Percentiles rank a stretch among this genome's conserved stretches.
phyloP scores from a whole-genome alignment of 306 rosid species.

The Castanea mollissima region DNA sequence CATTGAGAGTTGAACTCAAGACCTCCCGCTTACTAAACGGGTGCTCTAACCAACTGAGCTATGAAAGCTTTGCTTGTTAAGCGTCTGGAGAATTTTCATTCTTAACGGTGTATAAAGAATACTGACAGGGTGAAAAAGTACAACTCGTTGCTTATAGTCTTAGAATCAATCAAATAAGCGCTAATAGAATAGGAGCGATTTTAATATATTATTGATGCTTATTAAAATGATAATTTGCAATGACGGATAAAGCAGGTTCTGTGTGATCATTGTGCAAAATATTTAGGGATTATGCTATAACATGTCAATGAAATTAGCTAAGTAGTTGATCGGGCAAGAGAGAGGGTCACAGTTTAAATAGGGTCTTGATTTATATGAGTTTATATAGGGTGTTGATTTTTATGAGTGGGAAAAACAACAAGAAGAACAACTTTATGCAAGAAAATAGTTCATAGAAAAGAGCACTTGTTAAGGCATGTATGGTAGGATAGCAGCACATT shows the following conservation, averaged over 20 bases:
- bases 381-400: too few species aligned
- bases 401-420: too few species aligned
- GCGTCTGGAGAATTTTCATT: accelerated
- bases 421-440: too few species aligned
- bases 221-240: not conserved
- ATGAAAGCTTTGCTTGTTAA: not conserved
- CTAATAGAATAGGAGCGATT: not conserved
- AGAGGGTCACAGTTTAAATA: too few species aligned
- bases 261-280: not conserved
- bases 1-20: slow-evolving; percentile 38
- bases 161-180: not conserved
- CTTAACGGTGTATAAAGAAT: not conserved
- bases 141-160: not conserved
- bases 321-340: not conserved
- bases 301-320: not conserved
- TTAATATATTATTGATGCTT: not conserved
- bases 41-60: slow-evolving; percentile 42
- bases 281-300: not conserved
- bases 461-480: too few species aligned
- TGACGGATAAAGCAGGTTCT: not conserved
- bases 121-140: not conserved
- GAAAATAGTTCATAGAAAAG: too few species aligned
- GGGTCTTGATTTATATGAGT: too few species aligned
- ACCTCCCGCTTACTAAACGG: slow-evolving; percentile 45
- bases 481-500: too few species aligned